Evolutionary conservation across 2,329 filamentous ascomycete genomes (phyloP), one percentile per base, ranked within the genome.

Genomic region (Beauveria caledonica): DNA sequence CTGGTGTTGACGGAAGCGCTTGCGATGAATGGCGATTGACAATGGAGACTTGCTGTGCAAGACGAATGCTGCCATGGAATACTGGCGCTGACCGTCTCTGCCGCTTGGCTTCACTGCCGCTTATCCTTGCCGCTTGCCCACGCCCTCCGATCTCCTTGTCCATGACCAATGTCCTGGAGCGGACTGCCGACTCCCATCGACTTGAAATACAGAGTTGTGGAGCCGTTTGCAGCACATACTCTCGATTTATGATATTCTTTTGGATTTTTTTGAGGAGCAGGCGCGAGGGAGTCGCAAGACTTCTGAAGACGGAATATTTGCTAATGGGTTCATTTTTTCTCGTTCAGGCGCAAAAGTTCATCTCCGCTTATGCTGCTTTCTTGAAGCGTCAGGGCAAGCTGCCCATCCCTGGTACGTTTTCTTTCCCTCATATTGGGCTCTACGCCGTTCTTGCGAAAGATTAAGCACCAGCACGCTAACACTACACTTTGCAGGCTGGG

Each of bases 371-470:
- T 77, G 84, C 89, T 76, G 87, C 85, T 74, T 95, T 94, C 86
- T 80, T 95, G 85, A 94, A 94, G 88, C 87, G 90, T 73, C 90
- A 94, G 84, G 90, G 90, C 80, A 93, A 93, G 84, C 88, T 94
- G 70, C 88, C 89, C 75, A 90, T 93, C 74, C 90, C 90, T 77
- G 89, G 89, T 92, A 85, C 75, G 86, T 82, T 36, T 36, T 25
- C 46, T 11, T 36, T 17, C 25, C 36, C 19, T 33, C 48, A 27
- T n/a, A 21, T 52, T 17, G 3, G 4, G 9, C 27, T 50, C 33
- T 13, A 15, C 33, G 5, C 11, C 13, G 33, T 19, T 10, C 2
- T 19, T 11, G 11, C 17, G 3, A 23, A 15, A 15, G n/a, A 15
- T 9, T 0, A 7, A 27, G 23, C 6, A 15, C 7, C 11, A 15